phyloP scores from a whole-genome alignment of 1,139 yeast genomes.

The Suhomyces bribrorum region DNA sequence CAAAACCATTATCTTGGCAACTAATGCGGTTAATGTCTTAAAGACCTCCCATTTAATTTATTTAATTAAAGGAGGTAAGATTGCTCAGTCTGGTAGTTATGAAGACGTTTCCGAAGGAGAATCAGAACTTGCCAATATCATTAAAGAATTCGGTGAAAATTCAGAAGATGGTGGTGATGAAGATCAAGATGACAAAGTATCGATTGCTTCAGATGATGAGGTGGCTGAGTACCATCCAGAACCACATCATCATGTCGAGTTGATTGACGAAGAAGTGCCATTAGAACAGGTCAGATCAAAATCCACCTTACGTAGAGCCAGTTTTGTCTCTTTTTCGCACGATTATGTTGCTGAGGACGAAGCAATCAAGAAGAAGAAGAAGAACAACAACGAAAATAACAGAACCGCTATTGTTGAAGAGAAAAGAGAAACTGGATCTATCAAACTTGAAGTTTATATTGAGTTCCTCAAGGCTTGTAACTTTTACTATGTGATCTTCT shows the following conservation, averaged over 20 bases:
- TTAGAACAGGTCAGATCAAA: constrained; percentile 5
- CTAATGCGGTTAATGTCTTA: constrained; percentile 25
- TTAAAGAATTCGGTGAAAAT: constrained; percentile 27
- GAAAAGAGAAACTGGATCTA: constrained; percentile 24
- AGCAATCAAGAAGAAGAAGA: constrained; percentile 17
- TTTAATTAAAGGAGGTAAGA: constrained; percentile 19
- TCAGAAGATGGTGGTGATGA: constrained; percentile 34
- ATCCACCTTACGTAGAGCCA: constrained; percentile 16
- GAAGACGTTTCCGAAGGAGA: constrained; percentile 21
- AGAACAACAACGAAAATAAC: constrained; percentile 16
- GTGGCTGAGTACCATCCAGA: constrained; percentile 6
- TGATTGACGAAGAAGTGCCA: constrained; percentile 1
- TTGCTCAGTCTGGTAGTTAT: constrained; percentile 20
- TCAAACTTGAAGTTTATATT: constrained; percentile 24
- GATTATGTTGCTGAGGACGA: constrained; percentile 23
- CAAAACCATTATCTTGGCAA: constrained; percentile 25
- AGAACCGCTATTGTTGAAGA: constrained; percentile 25
- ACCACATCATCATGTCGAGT: constrained; percentile 1
- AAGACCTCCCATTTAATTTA: constrained; percentile 21
- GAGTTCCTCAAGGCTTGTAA: constrained; percentile 31
- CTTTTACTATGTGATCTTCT: constrained; percentile 23
- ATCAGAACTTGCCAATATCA: constrained; percentile 25
- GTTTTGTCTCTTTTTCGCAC: constrained; percentile 25
- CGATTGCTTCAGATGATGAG: constrained; percentile 19
- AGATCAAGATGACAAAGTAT: constrained; percentile 11